A percentile compares a stretch with the other conserved stretches of the same genome.
These are phyloP conservation scores for Candida quercuum DNA, from an alignment of 805 yeast genomes.

Conservation along the genomic window DNA sequence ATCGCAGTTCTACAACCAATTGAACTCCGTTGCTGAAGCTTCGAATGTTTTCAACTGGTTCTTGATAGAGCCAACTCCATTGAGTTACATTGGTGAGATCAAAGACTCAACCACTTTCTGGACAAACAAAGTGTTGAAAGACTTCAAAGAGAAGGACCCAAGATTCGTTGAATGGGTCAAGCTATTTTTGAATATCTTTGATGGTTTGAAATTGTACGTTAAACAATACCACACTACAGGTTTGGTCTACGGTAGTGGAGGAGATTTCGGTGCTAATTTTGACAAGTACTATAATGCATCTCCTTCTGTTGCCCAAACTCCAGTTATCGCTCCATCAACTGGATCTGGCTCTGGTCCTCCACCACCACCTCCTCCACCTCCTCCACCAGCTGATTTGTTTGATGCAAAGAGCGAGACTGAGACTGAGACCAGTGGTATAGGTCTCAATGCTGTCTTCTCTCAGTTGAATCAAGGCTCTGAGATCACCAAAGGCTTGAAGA, in stretches of 20 bases:
- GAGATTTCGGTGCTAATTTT: slow-evolving; percentile 47
- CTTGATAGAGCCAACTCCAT: slow-evolving; percentile 60
- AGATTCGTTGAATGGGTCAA: slow-evolving; percentile 81
- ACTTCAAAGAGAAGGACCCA: slow-evolving; percentile 65
- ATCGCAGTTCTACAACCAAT: slow-evolving; percentile 59
- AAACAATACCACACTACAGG: slow-evolving; percentile 81
- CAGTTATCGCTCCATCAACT: slow-evolving; percentile 31
- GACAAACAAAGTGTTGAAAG: slow-evolving; percentile 87
- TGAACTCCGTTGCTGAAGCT: slow-evolving; percentile 85
- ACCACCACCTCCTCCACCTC: slow-evolving; percentile 96
- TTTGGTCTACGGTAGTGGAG: slow-evolving; percentile 67
- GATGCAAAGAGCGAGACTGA: no score
- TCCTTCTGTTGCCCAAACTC: slow-evolving; percentile 26
- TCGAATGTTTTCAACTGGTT: slow-evolving; percentile 91
- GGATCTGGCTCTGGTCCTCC: slow-evolving; percentile 70
- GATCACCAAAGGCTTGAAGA: slow-evolving; percentile 81
- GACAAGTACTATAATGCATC: slow-evolving; percentile 27
- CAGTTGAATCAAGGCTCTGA: slow-evolving; percentile 81
- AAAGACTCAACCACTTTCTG: slow-evolving; percentile 92
- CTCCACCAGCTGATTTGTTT: slow-evolving; percentile 77
- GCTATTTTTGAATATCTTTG: slow-evolving; percentile 55
- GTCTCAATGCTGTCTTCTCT: slow-evolving; percentile 88
- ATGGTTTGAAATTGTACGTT: slow-evolving; percentile 64
- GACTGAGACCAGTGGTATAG: slow-evolving; percentile 31
- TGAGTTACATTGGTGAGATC: slow-evolving; percentile 71